Percentiles rank a stretch among this genome's conserved stretches.
These are phyloP conservation scores for Ilyonectria sp. DNA, from an alignment of 2,329 filamentous ascomycete genomes.

Conservation along the genomic window DNA sequence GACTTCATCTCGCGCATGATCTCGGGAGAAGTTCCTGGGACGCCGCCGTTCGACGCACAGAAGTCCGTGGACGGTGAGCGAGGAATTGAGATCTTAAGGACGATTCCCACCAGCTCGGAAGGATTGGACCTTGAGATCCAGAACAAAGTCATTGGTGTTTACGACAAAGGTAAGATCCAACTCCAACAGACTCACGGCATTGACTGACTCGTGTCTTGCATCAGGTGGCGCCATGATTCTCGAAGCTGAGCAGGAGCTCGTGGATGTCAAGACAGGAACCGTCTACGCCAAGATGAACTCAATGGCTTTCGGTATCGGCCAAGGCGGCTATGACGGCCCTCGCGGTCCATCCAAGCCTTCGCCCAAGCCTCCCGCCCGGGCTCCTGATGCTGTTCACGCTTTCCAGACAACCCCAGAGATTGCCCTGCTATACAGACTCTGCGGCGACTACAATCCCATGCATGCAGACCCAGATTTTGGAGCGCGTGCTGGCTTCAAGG, in stretches of 20 bases:
- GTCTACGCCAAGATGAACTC: conserved; percentile 57
- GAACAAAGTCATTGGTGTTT: conserved; percentile 59
- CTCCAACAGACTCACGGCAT: not conserved
- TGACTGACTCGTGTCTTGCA: not conserved
- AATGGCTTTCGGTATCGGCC: conserved; percentile 61
- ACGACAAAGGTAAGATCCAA: conserved; percentile 55
- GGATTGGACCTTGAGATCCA: conserved; percentile 58
- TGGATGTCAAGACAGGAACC: conserved; percentile 56
- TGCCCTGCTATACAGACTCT: conserved; percentile 60
- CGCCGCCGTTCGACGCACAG: conserved; percentile 58
- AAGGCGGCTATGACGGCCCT: conserved; percentile 61
- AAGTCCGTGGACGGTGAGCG: conserved; percentile 60
- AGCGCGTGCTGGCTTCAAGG: conserved; percentile 60
- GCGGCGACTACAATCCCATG: conserved; percentile 65
- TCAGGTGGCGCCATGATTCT: conserved; percentile 58
- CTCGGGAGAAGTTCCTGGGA: conserved; percentile 54
- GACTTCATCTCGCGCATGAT: conserved; percentile 57
- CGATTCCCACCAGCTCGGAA: conserved; percentile 54
- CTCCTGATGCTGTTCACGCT: conserved; percentile 56
- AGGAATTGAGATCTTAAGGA: conserved; percentile 55
- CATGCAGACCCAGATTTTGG: conserved; percentile 61
- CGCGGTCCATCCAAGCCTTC: conserved; percentile 55
- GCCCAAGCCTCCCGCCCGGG: conserved; percentile 51
- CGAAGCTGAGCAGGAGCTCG: conserved; percentile 57
- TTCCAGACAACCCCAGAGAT: conserved; percentile 57